These are phyloP conservation scores for Irpex lacteus DNA, from an alignment of 1,284 basidiomycete genomes.

Conservation along the genomic window DNA sequence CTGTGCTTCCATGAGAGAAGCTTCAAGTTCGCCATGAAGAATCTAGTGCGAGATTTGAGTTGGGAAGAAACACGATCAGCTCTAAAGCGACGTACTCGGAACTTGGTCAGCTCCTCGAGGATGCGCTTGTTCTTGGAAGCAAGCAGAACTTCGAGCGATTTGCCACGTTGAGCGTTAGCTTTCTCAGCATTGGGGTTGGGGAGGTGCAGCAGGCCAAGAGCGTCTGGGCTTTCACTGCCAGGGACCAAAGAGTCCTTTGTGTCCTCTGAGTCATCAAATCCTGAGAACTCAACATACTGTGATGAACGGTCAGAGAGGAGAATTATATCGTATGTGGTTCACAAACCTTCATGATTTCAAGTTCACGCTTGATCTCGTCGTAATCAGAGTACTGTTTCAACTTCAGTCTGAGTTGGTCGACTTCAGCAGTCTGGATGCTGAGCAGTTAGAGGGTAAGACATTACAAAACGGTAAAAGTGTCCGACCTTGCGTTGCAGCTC, in stretches of 20 bases:
- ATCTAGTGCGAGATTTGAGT: conserved; percentile 47
- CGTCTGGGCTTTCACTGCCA: conserved; percentile 25
- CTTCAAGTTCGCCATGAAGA: conserved; percentile 76
- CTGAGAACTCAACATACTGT: conserved; percentile 92
- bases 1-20: conserved; percentile 57
- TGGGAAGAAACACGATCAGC: background rate
- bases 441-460: background rate
- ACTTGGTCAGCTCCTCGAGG: conserved; percentile 90
- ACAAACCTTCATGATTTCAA: conserved; percentile 93
- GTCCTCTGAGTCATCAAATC: conserved; percentile 70
- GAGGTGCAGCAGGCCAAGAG: conserved; percentile 53
- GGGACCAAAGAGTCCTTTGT: conserved; percentile 33
- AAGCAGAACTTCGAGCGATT: conserved; percentile 87
- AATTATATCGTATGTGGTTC: no score
- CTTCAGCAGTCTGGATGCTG: conserved; percentile 50
- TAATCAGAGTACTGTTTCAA: conserved; percentile 81
- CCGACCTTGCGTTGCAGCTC: conserved; percentile 59
- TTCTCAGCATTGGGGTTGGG: conserved; percentile 88
- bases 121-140: conserved; percentile 93
- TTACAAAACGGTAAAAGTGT: background rate
- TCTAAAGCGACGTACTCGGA: conserved; percentile 56
- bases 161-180: conserved; percentile 70
- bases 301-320: no score
- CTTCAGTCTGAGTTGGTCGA: conserved; percentile 63
- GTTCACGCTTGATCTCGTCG: conserved; percentile 93